Conservation (phyloP, 2,329 filamentous ascomycete species). For the Aspergillus proliferans region DNA sequence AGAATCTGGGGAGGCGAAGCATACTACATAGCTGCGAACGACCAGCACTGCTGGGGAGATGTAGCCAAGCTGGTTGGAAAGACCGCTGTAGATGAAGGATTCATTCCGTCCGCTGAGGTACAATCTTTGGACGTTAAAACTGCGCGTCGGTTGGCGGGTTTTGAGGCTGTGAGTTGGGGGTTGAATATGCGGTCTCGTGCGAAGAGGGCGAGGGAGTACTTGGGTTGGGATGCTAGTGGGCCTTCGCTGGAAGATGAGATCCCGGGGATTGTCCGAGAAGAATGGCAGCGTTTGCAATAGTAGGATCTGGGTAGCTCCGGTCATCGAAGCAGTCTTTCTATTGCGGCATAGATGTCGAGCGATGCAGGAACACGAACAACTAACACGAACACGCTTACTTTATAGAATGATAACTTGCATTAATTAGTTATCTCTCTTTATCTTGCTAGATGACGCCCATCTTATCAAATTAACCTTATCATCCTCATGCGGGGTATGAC, state of each 20-base stretch:
- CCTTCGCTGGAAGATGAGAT: slow-evolving; percentile 1
- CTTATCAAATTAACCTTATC: too few species aligned
- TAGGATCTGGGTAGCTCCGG: neutral
- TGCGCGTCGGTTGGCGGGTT: slow-evolving; percentile 4
- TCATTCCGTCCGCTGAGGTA: neutral
- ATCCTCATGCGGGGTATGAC: too few species aligned
- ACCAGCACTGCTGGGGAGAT: slow-evolving; percentile 7
- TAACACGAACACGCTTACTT: too few species aligned
- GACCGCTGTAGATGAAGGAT: slow-evolving; percentile 1
- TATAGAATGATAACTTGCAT: too few species aligned
- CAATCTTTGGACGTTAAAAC: neutral
- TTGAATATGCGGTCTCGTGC: slow-evolving; percentile 8
- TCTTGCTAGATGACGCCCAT: too few species aligned
- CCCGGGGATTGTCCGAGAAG: slow-evolving; percentile 5
- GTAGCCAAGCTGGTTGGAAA: slow-evolving; percentile 1
- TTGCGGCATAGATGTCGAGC: too few species aligned
- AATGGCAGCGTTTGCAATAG: neutral
- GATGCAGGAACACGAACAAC: too few species aligned
- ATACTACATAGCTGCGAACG: slow-evolving; percentile 5
- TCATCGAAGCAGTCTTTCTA: too few species aligned
- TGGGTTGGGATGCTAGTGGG: slow-evolving; percentile 2
- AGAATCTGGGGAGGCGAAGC: slow-evolving; percentile 5
- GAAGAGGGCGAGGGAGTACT: neutral
- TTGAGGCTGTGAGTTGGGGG: slow-evolving; percentile 9
- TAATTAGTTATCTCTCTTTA: too few species aligned